Evolutionary conservation across 257 asterid genomes (phyloP), one percentile per base, ranked within the genome.

Genomic region (Capsicum baccatum): DNA sequence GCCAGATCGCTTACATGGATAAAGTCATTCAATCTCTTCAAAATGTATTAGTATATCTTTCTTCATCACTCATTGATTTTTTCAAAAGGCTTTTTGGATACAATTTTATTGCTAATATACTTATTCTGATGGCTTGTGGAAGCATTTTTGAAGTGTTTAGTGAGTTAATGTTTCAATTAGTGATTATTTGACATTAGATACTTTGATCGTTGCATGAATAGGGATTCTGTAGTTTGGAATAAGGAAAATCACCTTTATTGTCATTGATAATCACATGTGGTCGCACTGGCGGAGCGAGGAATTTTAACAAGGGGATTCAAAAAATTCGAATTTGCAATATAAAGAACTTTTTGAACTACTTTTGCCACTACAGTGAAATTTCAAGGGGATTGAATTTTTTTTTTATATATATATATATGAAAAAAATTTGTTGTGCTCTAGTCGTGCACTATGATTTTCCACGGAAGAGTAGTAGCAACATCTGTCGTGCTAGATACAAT

Each of bases 1-100:
- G 97, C 92, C 99, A 96, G 93, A 91, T 94, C 21, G 93, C 89
- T 84, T 96, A 96, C 91, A 96, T 96, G 99, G 98, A 96, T 56
- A 94, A 94, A 93, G 98, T 96, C 89, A 94, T 96, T 76, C 87
- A 94, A 78, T 93, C 98, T 83, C 93, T 96, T 84, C 98, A 96
- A 92, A 68, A 39, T 39, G 78, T 68, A 68, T 39, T 67, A 26
- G 33, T 26, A 15, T 39, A 17, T 68, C 78, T 68, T 68, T 35
- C 0, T 67, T 67, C 13, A 39, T 0, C 26, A 68, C 15, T 68
- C 78, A 37, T 37, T 39, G 52, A 26, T 11, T 9, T 68, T 68
- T 58, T 63, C 8, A 50, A 3, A 66, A 35, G n/a, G 76, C 2
- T 67, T 67, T 26, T 67, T 67, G 48, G 76, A 37, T 67, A 66